Base-by-base conservation (phyloP, 495 filamentous ascomycete genomes). In the Paragyromitra xinjiangensis region DNA sequence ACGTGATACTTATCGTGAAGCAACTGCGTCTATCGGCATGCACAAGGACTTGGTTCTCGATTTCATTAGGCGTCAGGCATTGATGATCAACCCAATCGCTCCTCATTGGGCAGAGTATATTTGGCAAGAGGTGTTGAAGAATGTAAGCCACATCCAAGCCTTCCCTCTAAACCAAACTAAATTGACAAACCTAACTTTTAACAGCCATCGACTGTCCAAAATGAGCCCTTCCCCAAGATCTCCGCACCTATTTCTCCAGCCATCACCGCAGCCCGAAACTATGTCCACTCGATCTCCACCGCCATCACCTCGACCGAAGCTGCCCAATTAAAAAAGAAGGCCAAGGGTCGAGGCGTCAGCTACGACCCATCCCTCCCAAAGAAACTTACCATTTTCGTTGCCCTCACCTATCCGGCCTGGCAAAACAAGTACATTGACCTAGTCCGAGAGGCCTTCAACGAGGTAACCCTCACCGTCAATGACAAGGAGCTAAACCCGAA, bases 91-190 rank as follows among this genome's bases (percentile, higher is more conserved):
- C 8, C 90, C 91, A 40, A 91, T 95, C 75, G 91, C 94, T 9
- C 95, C 95, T 64, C 95, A 99, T 85, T 99, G 94, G 92, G 87
- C 93, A 64, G 95, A 98, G 80, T 92, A 96, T 83, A 89, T 99
- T 81, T 98, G 93, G 92, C 88, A 90, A 48, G 94, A 98, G 84
- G 87, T 98, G 11, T 90, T 99, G 71, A 87, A 90, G 73, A 91
- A 97, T 84, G 87, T 89, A 66, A 81, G 83, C 71, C 45, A 26
- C 3, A 77, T 9, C 40, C 62, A 9, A 66, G 48, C 5, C 37
- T 48, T 48, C 16, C 4, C 40, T 63, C 14, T 44, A 62, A 44
- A 34, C 24, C 14, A 7, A 51, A 61, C 12, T 22, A 24, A 5
- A 9, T 48, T n/a, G 29, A 2, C 14, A 37, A 37, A 79, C 53